phyloP scores from a whole-genome alignment of 1,139 yeast species.

The Candida gigantensis region DNA sequence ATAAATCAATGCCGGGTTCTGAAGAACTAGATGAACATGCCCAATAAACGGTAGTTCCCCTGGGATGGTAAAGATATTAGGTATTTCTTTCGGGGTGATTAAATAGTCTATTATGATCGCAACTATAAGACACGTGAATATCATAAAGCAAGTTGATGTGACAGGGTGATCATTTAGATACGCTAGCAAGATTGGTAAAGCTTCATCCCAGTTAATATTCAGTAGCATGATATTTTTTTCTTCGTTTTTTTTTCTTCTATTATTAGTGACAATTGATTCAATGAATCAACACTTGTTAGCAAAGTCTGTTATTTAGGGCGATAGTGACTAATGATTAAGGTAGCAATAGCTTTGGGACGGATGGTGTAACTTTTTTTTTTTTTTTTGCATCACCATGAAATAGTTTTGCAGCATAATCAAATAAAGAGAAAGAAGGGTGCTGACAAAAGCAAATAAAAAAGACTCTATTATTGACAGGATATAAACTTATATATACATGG shows the following conservation, averaged over 20 bases:
- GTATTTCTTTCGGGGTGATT: constrained; percentile 1
- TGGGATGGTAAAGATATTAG: constrained; percentile 38
- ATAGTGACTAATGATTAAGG: too few relatives aligned
- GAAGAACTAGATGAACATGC: constrained; percentile 46
- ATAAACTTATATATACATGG: background rate
- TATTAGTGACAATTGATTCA: background rate
- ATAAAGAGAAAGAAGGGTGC: too few relatives aligned
- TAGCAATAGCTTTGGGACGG: too few relatives aligned
- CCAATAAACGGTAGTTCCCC: constrained; percentile 58
- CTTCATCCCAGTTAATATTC: constrained; percentile 3
- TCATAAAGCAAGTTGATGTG: background rate
- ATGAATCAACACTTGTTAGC: too few relatives aligned
- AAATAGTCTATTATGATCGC: background rate
- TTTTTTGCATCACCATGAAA: constrained; percentile 7
- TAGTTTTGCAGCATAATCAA: constrained; percentile 6
- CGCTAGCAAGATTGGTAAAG: constrained; percentile 4
- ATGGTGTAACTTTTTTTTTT: too few relatives aligned
- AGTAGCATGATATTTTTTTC: constrained; percentile 2
- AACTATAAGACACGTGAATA: background rate
- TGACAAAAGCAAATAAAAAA: too few relatives aligned
- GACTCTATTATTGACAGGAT: background rate
- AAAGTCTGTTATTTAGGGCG: too few relatives aligned
- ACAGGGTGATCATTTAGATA: constrained; percentile 1
- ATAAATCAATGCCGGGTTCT: constrained; percentile 55
- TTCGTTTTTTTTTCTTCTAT: background rate